These are phyloP conservation scores for Fusarium penzigii DNA, from an alignment of 2,329 filamentous ascomycete species.

Conservation along the genomic window DNA sequence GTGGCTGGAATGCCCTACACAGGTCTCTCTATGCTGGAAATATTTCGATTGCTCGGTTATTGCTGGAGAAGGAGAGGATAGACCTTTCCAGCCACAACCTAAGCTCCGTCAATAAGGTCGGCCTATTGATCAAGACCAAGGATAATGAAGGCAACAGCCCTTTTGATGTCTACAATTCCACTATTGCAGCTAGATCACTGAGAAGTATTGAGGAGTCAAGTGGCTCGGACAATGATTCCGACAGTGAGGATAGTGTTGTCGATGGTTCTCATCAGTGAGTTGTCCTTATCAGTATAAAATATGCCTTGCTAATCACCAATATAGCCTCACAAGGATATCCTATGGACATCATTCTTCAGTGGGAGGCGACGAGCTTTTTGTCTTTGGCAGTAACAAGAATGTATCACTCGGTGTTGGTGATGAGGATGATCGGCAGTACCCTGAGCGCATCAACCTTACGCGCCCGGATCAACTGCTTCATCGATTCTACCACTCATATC, in stretches of 20 bases:
- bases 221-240: slow-evolving; percentile 53
- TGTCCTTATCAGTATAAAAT: neutral
- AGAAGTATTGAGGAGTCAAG: slow-evolving; percentile 49
- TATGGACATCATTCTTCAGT: slow-evolving; percentile 20
- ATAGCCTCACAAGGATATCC: slow-evolving; percentile 20
- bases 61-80: slow-evolving; percentile 75
- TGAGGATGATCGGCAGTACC: slow-evolving; percentile 90
- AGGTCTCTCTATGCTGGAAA: slow-evolving; percentile 89
- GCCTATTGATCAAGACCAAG: slow-evolving; percentile 88
- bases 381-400: slow-evolving; percentile 97
- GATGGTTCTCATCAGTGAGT: slow-evolving; percentile 34
- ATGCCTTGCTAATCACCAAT: slow-evolving; percentile 14
- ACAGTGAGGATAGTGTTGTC: slow-evolving; percentile 51
- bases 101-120: slow-evolving; percentile 61
- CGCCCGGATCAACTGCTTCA: slow-evolving; percentile 77
- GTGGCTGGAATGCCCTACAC: slow-evolving; percentile 94
- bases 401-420: slow-evolving; percentile 91
- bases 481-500: slow-evolving; percentile 70
- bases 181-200: slow-evolving; percentile 76
- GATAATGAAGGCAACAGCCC: slow-evolving; percentile 94
- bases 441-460: slow-evolving; percentile 76
- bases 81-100: slow-evolving; percentile 62
- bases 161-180: slow-evolving; percentile 88
- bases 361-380: slow-evolving; percentile 80
- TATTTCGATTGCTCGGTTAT: slow-evolving; percentile 77